Base-by-base conservation (phyloP, 73 alveolate species). In the Symbiodinium pilosum region DNA sequence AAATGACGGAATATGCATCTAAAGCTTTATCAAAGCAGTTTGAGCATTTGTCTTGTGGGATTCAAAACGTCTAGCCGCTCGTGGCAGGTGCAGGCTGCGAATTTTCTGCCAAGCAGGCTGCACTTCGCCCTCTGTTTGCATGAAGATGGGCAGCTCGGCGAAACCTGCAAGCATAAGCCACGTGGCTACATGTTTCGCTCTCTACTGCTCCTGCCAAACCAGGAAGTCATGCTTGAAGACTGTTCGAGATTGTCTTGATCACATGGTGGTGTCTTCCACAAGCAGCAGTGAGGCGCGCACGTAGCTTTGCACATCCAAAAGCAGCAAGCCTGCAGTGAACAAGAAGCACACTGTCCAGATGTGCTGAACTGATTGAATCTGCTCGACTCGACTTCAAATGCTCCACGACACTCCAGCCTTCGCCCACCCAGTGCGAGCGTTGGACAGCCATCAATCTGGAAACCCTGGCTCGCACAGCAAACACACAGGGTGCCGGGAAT, bases 81-180 rank as follows among this genome's bases (percentile, higher is more conserved):
- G n/a, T n/a, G n/a, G 59, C 59, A 47, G 14, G 21, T 6, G 59
- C 6, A 47, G 21, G 59, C 59, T 6, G 81, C 38, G 1, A 28
- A 14, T 64, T 64, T 64, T 20, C 81, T 64, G 81, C 81, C 81
- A 64, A 28, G 81, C 81, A 9, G 81, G 81, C 81, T 28, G 40
- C 81, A 64, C 81, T 14, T 28, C 81, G 9, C 81, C 81, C 24
- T 64, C 81, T 64, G 81, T 64, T 64, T 64, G 39, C 32, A 64
- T n/a, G 81, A 64, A 64, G 81, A 64, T 64, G 81, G 81, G 81
- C 39, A 64, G 81, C 81, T 64, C 81, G 81, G 81, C 81, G 30
- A 64, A 64, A 28, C 81, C 81, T 64, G 41, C 39, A n/a, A 56
- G 81, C 24, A 2, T 0, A 4, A 4, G 81, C 12, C 14, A 47